Evolutionary conservation across 2,329 filamentous ascomycete species (phyloP).

Genomic region (Aspergillus novoparasiticus): DNA sequence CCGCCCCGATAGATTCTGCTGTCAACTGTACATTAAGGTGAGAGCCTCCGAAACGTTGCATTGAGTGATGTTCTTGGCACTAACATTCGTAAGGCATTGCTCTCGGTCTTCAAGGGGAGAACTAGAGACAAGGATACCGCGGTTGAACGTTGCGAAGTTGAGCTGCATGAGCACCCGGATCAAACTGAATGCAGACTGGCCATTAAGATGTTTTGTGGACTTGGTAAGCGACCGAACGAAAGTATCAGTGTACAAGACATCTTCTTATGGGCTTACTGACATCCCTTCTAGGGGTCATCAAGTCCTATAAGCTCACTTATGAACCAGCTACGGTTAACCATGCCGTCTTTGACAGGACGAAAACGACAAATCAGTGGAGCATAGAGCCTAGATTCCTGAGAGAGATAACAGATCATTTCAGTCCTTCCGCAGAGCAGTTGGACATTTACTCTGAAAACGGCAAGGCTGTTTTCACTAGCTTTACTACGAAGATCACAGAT

Average conservation of each 20-base stretch:
- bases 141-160: slow-evolving; percentile 64
- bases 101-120: slow-evolving; percentile 66
- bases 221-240: slow-evolving; percentile 44
- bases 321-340: slow-evolving; percentile 65
- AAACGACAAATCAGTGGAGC: slow-evolving; percentile 60
- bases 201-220: slow-evolving; percentile 63
- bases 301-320: slow-evolving; percentile 67
- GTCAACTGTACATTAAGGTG: slow-evolving; percentile 61
- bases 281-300: slow-evolving; percentile 57
- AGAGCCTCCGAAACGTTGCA: slow-evolving; percentile 23
- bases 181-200: slow-evolving; percentile 63
- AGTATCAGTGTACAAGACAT: not conserved
- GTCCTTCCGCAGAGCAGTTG: slow-evolving; percentile 64
- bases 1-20: slow-evolving; percentile 57
- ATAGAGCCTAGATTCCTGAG: slow-evolving; percentile 60
- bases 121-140: slow-evolving; percentile 59
- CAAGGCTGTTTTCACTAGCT: slow-evolving; percentile 65
- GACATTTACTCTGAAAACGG: slow-evolving; percentile 62
- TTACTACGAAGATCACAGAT: slow-evolving; percentile 64
- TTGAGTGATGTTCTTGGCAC: not conserved
- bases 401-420: slow-evolving; percentile 67
- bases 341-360: slow-evolving; percentile 62
- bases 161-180: slow-evolving; percentile 58
- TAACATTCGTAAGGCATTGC: slow-evolving; percentile 46
- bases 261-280: slow-evolving; percentile 1